Percentiles rank a stretch among this genome's conserved stretches.
phyloP scores from a whole-genome alignment of 208 protist species.

The Crithidia mellificae region DNA sequence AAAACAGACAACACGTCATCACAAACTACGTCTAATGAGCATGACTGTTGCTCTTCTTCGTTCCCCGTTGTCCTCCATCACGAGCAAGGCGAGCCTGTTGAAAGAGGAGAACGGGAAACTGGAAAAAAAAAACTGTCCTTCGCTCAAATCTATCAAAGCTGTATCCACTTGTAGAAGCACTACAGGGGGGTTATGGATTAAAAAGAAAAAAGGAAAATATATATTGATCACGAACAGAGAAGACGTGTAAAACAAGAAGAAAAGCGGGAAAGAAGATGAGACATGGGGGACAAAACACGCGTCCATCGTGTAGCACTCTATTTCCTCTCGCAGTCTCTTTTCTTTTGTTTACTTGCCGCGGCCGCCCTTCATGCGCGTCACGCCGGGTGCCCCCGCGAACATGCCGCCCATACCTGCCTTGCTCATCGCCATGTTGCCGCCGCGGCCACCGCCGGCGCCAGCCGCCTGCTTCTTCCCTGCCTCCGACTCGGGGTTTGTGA shows the following conservation, averaged over 20 bases:
- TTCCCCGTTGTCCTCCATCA: too few species aligned
- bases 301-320: too few species aligned
- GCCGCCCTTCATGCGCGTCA: conserved; percentile 84
- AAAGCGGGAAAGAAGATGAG: background rate
- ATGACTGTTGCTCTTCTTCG: too few species aligned
- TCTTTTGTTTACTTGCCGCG: conserved; percentile 60
- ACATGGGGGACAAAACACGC: too few species aligned
- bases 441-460: conserved; percentile 49
- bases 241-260: conserved; percentile 1
- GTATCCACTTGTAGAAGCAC: conserved; percentile 2
- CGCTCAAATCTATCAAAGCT: conserved; percentile 10
- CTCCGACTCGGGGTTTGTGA: conserved; percentile 95
- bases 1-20: too few species aligned
- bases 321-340: background rate
- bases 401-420: conserved; percentile 92
- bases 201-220: conserved; percentile 6
- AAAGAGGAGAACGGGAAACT: too few species aligned
- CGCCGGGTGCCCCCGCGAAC: conserved; percentile 88
- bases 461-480: conserved; percentile 87
- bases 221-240: background rate
- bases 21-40: too few species aligned
- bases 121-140: conserved; percentile 3
- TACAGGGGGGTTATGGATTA: background rate
- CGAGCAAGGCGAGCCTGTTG: too few species aligned
- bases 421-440: conserved; percentile 86